Percentiles rank a stretch among this genome's conserved stretches.
These are phyloP conservation scores for Aspergillus unguis DNA, from an alignment of 2,329 filamentous ascomycete species.

Conservation along the genomic window DNA sequence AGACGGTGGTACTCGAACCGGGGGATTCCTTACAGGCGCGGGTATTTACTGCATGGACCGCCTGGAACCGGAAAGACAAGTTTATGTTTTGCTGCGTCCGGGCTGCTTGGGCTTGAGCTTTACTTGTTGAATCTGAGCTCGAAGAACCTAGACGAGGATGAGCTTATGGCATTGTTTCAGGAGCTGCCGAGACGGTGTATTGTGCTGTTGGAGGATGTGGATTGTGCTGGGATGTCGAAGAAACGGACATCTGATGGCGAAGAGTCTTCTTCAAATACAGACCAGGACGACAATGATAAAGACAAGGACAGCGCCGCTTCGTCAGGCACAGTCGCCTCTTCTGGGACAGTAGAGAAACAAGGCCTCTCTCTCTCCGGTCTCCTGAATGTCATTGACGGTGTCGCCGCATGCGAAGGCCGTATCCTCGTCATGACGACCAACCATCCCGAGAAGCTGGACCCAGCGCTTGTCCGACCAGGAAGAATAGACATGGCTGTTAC, in stretches of 20 bases:
- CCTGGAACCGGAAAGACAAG: constrained; percentile 78
- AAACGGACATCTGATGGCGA: constrained; percentile 28
- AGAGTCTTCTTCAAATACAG: background rate
- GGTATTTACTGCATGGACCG: constrained; percentile 77
- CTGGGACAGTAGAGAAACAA: background rate
- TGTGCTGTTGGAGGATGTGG: constrained; percentile 73
- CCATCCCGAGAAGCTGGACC: constrained; percentile 61
- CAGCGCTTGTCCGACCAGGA: constrained; percentile 63
- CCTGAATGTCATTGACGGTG: constrained; percentile 41
- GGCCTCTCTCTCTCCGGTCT: background rate
- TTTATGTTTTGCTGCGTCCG: constrained; percentile 66
- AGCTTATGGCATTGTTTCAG: constrained; percentile 61
- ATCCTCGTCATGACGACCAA: constrained; percentile 75
- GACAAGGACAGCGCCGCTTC: background rate
- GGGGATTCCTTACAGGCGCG: constrained; percentile 80
- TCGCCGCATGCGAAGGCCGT: constrained; percentile 65
- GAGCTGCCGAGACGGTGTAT: constrained; percentile 67
- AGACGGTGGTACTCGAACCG: constrained; percentile 74
- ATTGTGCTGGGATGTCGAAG: constrained; percentile 67
- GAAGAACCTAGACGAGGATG: constrained; percentile 61
- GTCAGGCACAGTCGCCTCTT: background rate
- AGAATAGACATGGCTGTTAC: constrained; percentile 63
- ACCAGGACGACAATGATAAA: background rate
- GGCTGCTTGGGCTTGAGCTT: constrained; percentile 66
- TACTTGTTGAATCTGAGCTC: constrained; percentile 70